Conservation (phyloP, 2,329 filamentous ascomycete species). For the Curvularia sp. region DNA sequence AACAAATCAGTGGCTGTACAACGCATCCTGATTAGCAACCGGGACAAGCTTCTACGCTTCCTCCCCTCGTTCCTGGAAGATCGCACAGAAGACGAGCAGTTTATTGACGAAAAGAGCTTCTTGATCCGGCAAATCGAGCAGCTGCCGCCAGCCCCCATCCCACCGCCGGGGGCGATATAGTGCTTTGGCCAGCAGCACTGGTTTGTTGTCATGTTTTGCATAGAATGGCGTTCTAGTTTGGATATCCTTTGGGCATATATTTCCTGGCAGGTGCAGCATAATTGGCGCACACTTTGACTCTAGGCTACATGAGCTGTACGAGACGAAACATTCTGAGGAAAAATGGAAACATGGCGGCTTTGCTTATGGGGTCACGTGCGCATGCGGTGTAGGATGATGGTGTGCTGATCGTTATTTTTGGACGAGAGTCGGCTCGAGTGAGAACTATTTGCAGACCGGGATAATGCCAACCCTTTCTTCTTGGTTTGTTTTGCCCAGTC, state of each 20-base stretch:
- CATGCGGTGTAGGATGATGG: neutral
- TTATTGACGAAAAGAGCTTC: conserved; percentile 97
- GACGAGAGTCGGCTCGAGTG: neutral
- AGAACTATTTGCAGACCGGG: neutral
- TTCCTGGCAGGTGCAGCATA: conserved; percentile 8
- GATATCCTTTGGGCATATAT: conserved; percentile 12
- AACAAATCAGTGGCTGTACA: conserved; percentile 97
- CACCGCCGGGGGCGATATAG: conserved; percentile 31
- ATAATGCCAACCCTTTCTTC: neutral
- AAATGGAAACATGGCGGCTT: neutral
- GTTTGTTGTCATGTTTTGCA: conserved; percentile 13
- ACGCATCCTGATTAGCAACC: conserved; percentile 94
- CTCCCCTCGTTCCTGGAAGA: conserved; percentile 92
- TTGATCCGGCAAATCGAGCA: conserved; percentile 87
- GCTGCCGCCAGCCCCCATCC: conserved; percentile 44
- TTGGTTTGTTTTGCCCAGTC: neutral
- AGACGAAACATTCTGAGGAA: neutral
- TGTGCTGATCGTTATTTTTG: neutral
- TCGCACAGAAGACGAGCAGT: conserved; percentile 95
- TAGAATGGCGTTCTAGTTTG: conserved; percentile 17
- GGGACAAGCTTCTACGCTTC: conserved; percentile 87
- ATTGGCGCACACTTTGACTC: conserved; percentile 5
- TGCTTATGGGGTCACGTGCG: conserved; percentile 2
- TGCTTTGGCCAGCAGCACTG: neutral
- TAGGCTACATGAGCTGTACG: neutral